These are phyloP conservation scores for Xylariales sp. DNA, from an alignment of 2,329 filamentous ascomycete genomes.

Conservation along the genomic window DNA sequence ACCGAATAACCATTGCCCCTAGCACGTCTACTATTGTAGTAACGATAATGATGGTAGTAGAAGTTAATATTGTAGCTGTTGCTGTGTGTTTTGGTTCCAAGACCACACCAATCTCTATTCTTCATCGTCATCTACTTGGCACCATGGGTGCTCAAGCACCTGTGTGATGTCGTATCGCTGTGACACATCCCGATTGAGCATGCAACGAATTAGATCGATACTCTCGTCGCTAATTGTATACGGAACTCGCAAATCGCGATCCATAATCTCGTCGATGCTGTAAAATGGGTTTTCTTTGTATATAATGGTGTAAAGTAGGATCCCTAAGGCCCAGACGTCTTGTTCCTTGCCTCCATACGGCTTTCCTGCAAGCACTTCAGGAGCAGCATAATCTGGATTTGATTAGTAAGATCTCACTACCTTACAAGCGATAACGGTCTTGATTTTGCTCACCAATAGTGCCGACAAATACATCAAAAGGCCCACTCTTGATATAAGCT, in stretches of 20 bases:
- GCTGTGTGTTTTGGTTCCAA: no score
- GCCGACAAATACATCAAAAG: slow-evolving; percentile 97
- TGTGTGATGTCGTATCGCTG: slow-evolving; percentile 80
- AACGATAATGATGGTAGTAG: no score
- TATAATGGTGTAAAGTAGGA: slow-evolving; percentile 95
- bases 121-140: slow-evolving; percentile 22
- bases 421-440: not conserved
- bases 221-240: slow-evolving; percentile 87
- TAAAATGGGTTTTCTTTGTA: slow-evolving; percentile 99
- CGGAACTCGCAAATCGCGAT: slow-evolving; percentile 87
- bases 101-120: no score
- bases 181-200: slow-evolving; percentile 88
- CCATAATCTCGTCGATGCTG: slow-evolving; percentile 98
- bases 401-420: not conserved
- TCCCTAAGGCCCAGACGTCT: slow-evolving; percentile 96
- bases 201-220: slow-evolving; percentile 83
- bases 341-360: slow-evolving; percentile 95
- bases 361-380: slow-evolving; percentile 91
- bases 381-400: slow-evolving; percentile 83
- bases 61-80: no score
- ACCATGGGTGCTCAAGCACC: slow-evolving; percentile 90
- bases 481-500: slow-evolving; percentile 96
- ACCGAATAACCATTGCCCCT: no score
- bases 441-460: slow-evolving; percentile 75
- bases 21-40: no score